Evolutionary conservation across 139 green algal genomes (phyloP), one percentile per base, ranked within the genome.

Genomic region (Coelastrella sp.): DNA sequence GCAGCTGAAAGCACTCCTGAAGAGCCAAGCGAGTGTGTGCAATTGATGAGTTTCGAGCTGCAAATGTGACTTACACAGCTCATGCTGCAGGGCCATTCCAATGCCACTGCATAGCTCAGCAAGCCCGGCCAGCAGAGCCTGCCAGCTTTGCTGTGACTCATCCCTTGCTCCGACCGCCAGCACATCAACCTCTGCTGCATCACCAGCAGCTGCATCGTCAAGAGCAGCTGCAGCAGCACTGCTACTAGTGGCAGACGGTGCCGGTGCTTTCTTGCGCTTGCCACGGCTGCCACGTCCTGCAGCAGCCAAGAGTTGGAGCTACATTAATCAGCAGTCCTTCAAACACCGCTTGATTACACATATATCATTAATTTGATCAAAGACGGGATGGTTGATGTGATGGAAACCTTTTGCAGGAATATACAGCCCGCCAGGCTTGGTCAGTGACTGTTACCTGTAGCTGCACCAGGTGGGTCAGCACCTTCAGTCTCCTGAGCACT

Each of bases 101-200:
- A 97, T 81, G 11, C 94, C 94, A 8, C 84, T 15, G 61, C 65
- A 93, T 12, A 96, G 24, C 80, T 92, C 90, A 27, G 90, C 90
- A 25, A 96, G 82, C n/a, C 95, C 95, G 14, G 72, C 81, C 49
- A 94, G 89, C 61, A 96, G 91, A 6, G 92, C 88, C 20, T 82
- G 35, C 95, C 95, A 97, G 19, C 66, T 91, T 25, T 93, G 92
- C 22, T 70, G 35, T 10, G 92, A 94, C 88, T 97, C 95, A 5
- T 75, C 8, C 70, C 83, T 60, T 75, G 59, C 73, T 9, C 63
- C 74, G 49, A 82, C 57, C 19, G 56, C 59, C 78, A 83, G 56
- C 27, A 89, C 76, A 49, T 86, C 79, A 35, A 84, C 72, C 76
- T 92, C 90, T 9, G 84, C 61, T 27, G 85, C 70, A 15, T 88